phyloP scores from a whole-genome alignment of 257 asterid species.

The Solanum acaule region DNA sequence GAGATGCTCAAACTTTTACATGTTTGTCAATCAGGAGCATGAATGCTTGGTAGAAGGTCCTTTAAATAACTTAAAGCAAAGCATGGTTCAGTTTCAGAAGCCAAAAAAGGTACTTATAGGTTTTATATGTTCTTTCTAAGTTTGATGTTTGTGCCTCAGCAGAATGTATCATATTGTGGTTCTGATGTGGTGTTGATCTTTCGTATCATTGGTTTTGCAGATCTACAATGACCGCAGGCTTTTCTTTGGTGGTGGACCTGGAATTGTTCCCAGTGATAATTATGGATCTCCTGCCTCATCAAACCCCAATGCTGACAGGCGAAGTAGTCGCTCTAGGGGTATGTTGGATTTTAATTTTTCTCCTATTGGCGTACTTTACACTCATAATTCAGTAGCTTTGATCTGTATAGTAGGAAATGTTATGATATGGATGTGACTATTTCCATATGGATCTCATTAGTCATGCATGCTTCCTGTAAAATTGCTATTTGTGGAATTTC shows the following conservation, averaged over 20 bases:
- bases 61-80: constrained; percentile 89
- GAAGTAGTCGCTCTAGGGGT: constrained; percentile 88
- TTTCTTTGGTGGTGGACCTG: constrained; percentile 87
- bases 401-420: not conserved
- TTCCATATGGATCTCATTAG: not conserved
- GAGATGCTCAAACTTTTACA: constrained; percentile 2
- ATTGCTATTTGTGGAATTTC: not conserved
- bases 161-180: not conserved
- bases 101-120: constrained; percentile 67
- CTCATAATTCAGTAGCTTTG: not conserved
- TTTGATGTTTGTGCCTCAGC: constrained; percentile 1
- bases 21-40: constrained; percentile 50
- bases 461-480: not conserved
- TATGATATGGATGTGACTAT: not conserved
- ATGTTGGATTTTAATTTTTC: not conserved
- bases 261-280: constrained; percentile 60
- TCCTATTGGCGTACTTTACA: not conserved
- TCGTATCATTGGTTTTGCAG: constrained; percentile 30
- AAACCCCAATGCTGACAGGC: constrained; percentile 55
- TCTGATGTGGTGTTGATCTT: not conserved
- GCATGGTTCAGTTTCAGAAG: constrained; percentile 99
- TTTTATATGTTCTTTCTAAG: not conserved
- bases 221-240: constrained; percentile 85
- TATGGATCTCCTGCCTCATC: constrained; percentile 55
- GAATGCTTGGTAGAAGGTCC: constrained; percentile 99